Base-by-base conservation (phyloP, 2,329 filamentous ascomycete genomes). In the Lasiodiplodia citricola region DNA sequence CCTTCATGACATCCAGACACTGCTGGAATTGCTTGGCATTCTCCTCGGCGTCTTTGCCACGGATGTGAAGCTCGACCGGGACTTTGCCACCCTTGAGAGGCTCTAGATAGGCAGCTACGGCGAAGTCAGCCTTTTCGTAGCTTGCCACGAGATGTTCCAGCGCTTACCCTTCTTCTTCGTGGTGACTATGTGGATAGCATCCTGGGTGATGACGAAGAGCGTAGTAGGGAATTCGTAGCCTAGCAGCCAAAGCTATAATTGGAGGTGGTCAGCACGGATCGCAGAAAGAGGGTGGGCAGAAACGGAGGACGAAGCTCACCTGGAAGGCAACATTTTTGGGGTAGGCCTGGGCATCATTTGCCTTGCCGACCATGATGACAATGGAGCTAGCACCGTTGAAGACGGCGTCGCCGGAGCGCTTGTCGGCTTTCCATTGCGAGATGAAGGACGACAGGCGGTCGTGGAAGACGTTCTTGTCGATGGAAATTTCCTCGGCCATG, bases 191-290 rank as follows among this genome's bases (percentile, higher is more conserved):
- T 96, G 96, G 74, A 98, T 86, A 57, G 90, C 89, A 70, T 98
- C 96, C 70, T 90, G 84, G 1, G 95, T 98, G 79, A 99, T 90
- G 65, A 99, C 87, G 85, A 99, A 93, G 72, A 99, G 85, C 0
- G 96, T 99, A 50, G 95, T 94, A 41, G 96, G 96, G 77, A 99
- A 99, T 80, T 99, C 96, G 85, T 99, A 99, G 75, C 96, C 96
- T 71, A 99, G 88, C 67, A 99, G 87, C 96, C 96, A 99, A 82
- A 98, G 97, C 94, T 97, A 80, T 70, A 73, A 70, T 56, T 58
- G 47, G 37, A 74, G 75, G 68, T 31, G n/a, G 68, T 72, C 58
- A 73, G 71, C 57, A 16, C 4, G 14, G 37, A 7, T 52, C 18
- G 71, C 50, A 38, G 37, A 16, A 25, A 47, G 18, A 18, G 1